A percentile compares a stretch with the other conserved stretches of the same genome.
phyloP scores from a whole-genome alignment of 805 yeast genomes.

The Teunomyces gatunensis region DNA sequence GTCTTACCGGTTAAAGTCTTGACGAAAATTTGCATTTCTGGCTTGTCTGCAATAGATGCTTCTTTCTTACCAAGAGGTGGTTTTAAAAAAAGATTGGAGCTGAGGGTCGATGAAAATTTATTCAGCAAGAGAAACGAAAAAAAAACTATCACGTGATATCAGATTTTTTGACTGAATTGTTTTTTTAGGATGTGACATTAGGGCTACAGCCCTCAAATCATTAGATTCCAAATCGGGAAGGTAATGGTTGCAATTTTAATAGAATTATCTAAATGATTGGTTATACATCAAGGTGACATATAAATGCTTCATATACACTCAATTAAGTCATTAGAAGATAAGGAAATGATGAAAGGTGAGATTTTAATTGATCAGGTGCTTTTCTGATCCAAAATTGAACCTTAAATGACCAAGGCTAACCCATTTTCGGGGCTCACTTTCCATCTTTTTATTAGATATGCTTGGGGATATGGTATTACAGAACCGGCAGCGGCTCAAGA shows the following conservation, averaged over 20 bases:
- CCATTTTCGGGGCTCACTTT: too few relatives aligned
- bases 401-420: too few relatives aligned
- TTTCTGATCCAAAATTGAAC: too few relatives aligned
- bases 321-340: too few relatives aligned
- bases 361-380: too few relatives aligned
- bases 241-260: background rate
- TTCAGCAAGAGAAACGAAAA: background rate
- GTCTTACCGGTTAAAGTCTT: constrained; percentile 99
- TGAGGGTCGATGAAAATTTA: background rate
- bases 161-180: background rate
- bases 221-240: background rate
- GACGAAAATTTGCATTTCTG: constrained; percentile 91
- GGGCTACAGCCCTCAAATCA: background rate
- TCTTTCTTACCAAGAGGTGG: constrained; percentile 42
- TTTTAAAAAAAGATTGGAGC: background rate
- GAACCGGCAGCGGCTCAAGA: too few relatives aligned
- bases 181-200: background rate
- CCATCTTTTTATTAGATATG: too few relatives aligned
- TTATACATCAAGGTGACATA: too few relatives aligned
- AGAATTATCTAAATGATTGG: too few relatives aligned
- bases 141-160: background rate
- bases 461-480: too few relatives aligned
- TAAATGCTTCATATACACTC: too few relatives aligned
- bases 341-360: too few relatives aligned
- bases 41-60: constrained; percentile 44